Conservation (phyloP, 2,329 filamentous ascomycete species). For the Teratosphaeria zuluensis region DNA sequence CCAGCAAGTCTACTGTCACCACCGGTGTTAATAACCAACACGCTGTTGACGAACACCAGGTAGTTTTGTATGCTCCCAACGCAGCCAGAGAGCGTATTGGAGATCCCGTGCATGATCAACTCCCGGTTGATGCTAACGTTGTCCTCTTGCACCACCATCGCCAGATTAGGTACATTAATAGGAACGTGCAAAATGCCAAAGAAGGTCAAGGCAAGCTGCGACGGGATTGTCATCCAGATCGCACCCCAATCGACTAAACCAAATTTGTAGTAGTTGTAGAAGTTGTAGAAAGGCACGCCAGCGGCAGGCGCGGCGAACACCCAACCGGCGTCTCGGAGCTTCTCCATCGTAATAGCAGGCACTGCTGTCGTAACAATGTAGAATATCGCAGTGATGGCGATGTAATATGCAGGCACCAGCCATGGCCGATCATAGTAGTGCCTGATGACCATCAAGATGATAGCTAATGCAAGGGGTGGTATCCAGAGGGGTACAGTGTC, state of each 20-base stretch:
- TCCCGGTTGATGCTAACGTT: slow-evolving; percentile 86
- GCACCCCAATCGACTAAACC: slow-evolving; percentile 65
- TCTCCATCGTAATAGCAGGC: slow-evolving; percentile 55
- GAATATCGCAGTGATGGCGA: slow-evolving; percentile 65
- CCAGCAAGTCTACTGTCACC: slow-evolving; percentile 81
- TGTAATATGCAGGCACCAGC: slow-evolving; percentile 78
- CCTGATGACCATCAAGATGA: slow-evolving; percentile 67
- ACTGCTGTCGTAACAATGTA: slow-evolving; percentile 66
- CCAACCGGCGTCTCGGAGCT: slow-evolving; percentile 69
- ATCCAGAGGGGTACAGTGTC: slow-evolving; percentile 77
- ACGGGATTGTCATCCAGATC: slow-evolving; percentile 72
- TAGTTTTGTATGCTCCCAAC: slow-evolving; percentile 91
- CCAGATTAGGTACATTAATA: slow-evolving; percentile 92
- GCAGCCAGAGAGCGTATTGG: slow-evolving; percentile 81
- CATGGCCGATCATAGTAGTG: slow-evolving; percentile 71
- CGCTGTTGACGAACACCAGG: slow-evolving; percentile 91
- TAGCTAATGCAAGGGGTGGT: slow-evolving; percentile 65
- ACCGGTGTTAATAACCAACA: slow-evolving; percentile 92
- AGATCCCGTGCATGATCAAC: slow-evolving; percentile 83
- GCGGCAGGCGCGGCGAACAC: slow-evolving; percentile 80
- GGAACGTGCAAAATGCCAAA: slow-evolving; percentile 95
- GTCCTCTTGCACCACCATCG: slow-evolving; percentile 83
- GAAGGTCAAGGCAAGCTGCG: slow-evolving; percentile 95
- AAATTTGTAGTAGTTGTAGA: slow-evolving; percentile 78
- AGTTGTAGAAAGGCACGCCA: slow-evolving; percentile 91